Percentiles rank a stretch among this genome's conserved stretches.
Evolutionary conservation across 805 yeast genomes (phyloP).

Genomic region (Yamadazyma endophytica): DNA sequence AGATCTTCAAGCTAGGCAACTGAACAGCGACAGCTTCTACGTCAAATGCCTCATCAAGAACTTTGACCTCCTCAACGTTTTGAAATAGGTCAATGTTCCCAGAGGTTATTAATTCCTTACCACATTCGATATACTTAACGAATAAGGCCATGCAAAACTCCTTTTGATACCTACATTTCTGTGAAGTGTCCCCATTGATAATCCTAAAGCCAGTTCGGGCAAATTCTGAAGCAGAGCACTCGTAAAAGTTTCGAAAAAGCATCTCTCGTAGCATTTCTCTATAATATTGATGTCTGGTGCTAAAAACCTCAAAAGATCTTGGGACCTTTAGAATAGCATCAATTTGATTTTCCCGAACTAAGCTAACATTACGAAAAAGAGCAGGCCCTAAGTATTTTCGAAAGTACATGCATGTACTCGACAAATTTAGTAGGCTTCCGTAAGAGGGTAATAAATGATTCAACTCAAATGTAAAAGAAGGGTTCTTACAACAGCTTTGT

Average conservation of each 20-base stretch:
- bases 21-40: neutral
- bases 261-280: slow-evolving; percentile 17
- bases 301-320: slow-evolving; percentile 15
- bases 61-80: slow-evolving; percentile 14
- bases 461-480: slow-evolving; percentile 6
- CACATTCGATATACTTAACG: slow-evolving; percentile 21
- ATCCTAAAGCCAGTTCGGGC: slow-evolving; percentile 15
- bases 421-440: slow-evolving; percentile 14
- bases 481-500: neutral
- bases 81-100: slow-evolving; percentile 15
- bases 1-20: slow-evolving; percentile 5
- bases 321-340: slow-evolving; percentile 23
- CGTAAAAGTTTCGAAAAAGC: slow-evolving; percentile 10
- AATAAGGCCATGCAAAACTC: slow-evolving; percentile 14
- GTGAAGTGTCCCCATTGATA: slow-evolving; percentile 12
- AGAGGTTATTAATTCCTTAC: slow-evolving; percentile 12
- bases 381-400: slow-evolving; percentile 16
- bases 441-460: slow-evolving; percentile 9
- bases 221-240: slow-evolving; percentile 15
- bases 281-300: slow-evolving; percentile 14
- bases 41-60: slow-evolving; percentile 14
- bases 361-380: slow-evolving; percentile 19
- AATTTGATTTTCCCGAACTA: slow-evolving; percentile 22
- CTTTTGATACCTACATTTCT: slow-evolving; percentile 14
- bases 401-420: slow-evolving; percentile 20